Evolutionary conservation across 352 stramenopile genomes (phyloP).

Genomic region (Peronospora farinosa): DNA sequence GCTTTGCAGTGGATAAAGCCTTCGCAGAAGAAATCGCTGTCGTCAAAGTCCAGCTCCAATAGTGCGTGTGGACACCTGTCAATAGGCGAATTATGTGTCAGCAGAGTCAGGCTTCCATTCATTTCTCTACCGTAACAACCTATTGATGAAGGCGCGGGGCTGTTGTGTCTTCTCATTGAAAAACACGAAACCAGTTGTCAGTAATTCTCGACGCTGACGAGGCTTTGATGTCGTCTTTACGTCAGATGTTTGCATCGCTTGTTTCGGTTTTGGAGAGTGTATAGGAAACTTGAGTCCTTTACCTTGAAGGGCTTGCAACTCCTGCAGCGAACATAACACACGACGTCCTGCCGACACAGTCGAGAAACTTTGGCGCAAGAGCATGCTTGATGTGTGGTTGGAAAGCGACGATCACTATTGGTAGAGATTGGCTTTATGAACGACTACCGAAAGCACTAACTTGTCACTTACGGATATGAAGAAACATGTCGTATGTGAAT

Average conservation of each 20-base stretch:
- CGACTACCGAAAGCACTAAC: too few species aligned
- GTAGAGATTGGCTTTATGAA: background rate
- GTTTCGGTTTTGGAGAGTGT: conserved; percentile 8
- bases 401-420: conserved; percentile 9
- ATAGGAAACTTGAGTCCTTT: conserved; percentile 61
- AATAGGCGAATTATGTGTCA: background rate
- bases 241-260: conserved; percentile 2
- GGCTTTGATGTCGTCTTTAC: conserved; percentile 3
- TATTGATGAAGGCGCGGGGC: conserved; percentile 57
- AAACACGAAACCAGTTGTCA: conserved; percentile 62
- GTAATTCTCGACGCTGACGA: conserved; percentile 23
- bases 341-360: conserved; percentile 9
- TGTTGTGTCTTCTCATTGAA: conserved; percentile 35
- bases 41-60: conserved; percentile 71
- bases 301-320: conserved; percentile 37
- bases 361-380: conserved; percentile 20
- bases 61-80: conserved; percentile 56
- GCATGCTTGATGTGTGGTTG: conserved; percentile 7
- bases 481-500: too few species aligned
- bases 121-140: conserved; percentile 7
- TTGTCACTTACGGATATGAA: too few species aligned
- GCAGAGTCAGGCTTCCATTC: too few species aligned
- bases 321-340: conserved; percentile 53
- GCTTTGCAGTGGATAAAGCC: conserved; percentile 79
- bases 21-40: conserved; percentile 77